Conservation (phyloP, 306 rosid species). For the Alnus rubra region DNA sequence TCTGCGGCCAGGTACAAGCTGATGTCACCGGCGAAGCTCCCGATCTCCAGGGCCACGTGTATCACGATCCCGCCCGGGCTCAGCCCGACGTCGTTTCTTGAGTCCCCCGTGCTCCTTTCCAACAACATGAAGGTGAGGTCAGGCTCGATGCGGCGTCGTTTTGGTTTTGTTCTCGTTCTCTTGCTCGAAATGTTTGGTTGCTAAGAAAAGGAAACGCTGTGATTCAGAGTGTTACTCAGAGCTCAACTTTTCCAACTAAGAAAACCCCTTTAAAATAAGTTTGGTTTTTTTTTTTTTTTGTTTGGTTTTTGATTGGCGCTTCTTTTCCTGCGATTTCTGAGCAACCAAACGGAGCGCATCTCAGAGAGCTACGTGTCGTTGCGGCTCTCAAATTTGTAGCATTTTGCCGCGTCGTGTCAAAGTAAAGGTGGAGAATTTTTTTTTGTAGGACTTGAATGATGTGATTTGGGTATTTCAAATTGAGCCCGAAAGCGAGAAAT, state of each 20-base stretch:
- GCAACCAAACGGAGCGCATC: slow-evolving; percentile 27
- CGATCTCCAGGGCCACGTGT: slow-evolving; percentile 91
- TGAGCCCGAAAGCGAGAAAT: slow-evolving; percentile 41
- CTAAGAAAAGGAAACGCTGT: slow-evolving; percentile 5
- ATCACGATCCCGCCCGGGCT: slow-evolving; percentile 81
- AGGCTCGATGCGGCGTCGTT: slow-evolving; percentile 11
- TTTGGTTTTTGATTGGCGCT: slow-evolving; percentile 26
- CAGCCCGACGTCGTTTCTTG: slow-evolving; percentile 86
- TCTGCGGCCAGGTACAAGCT: slow-evolving; percentile 72
- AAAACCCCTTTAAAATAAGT: neutral
- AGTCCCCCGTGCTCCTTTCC: slow-evolving; percentile 86
- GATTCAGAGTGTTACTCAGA: slow-evolving; percentile 7
- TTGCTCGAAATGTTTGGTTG: slow-evolving; percentile 28
- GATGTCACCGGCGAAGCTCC: slow-evolving; percentile 92
- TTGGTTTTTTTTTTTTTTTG: neutral
- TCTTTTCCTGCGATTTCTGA: slow-evolving; percentile 23
- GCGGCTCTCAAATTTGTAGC: slow-evolving; percentile 3
- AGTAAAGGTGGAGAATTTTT: slow-evolving; percentile 43
- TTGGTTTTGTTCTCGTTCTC: neutral
- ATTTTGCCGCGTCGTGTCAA: slow-evolving; percentile 25
- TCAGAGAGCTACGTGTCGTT: slow-evolving; percentile 20
- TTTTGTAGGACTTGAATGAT: slow-evolving; percentile 35
- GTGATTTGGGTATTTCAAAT: slow-evolving; percentile 47
- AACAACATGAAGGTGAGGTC: slow-evolving; percentile 84
- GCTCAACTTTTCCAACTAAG: slow-evolving; percentile 3